These are phyloP conservation scores for Geum urbanum DNA, from an alignment of 306 rosid genomes.

Conservation along the genomic window DNA sequence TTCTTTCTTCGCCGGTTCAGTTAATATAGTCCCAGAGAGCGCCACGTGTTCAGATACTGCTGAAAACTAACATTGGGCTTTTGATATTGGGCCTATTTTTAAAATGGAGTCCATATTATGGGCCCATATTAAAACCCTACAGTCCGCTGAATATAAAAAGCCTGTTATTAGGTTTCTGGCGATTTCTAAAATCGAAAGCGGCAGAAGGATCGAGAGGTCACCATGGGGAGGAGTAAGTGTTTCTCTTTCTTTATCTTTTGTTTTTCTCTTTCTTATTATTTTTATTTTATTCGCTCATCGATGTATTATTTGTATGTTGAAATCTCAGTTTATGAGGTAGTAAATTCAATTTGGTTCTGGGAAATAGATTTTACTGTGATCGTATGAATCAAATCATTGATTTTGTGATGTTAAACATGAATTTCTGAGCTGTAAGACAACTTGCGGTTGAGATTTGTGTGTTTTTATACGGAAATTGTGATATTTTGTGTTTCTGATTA, in stretches of 20 bases:
- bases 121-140: neutral
- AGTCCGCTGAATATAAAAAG: neutral
- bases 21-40: neutral
- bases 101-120: neutral
- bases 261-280: neutral
- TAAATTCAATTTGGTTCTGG: neutral
- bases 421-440: neutral
- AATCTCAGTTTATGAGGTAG: neutral
- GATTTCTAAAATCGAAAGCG: neutral
- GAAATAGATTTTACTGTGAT: neutral
- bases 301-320: neutral
- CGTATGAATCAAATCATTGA: too few relatives aligned
- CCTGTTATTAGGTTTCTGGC: neutral
- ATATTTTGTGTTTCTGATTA: too few relatives aligned
- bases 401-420: neutral
- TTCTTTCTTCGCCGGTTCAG: neutral
- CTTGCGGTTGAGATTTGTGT: neutral
- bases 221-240: slow-evolving; percentile 58
- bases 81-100: neutral
- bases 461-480: neutral
- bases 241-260: neutral
- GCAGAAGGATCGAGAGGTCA: slow-evolving; percentile 12
- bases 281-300: neutral
- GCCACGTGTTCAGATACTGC: neutral
- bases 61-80: neutral